A percentile compares a stretch with the other conserved stretches of the same genome.
Conservation (phyloP, 2,329 filamentous ascomycete species). For the Arthroderma sp. region DNA sequence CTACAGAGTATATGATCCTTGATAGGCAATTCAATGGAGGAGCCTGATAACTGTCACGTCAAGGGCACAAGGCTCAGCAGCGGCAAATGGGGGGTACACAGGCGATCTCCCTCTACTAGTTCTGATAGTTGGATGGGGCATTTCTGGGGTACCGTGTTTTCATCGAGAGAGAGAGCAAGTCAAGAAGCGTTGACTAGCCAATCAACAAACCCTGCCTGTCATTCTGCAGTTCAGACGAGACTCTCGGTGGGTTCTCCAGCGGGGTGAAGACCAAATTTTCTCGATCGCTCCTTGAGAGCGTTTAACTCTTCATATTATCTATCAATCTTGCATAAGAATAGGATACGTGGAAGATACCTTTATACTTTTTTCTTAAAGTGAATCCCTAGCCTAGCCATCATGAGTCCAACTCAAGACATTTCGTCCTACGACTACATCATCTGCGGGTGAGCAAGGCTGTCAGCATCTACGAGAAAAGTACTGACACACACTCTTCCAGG, state of each 20-base stretch:
- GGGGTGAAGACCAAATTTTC: not conserved
- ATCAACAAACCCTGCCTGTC: not conserved
- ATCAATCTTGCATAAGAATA: not conserved
- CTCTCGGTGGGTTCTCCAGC: not conserved
- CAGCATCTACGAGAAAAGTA: not conserved
- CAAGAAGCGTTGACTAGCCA: not conserved
- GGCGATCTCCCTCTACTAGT: not conserved
- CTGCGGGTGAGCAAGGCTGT: slow-evolving; percentile 14
- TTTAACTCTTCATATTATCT: not conserved
- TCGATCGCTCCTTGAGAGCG: not conserved
- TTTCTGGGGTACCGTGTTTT: not conserved
- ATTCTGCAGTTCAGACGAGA: not conserved
- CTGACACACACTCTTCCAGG: slow-evolving; percentile 17
- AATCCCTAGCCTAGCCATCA: not conserved
- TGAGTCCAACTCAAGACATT: not conserved
- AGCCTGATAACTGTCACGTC: too few relatives aligned
- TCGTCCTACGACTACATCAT: slow-evolving; percentile 19
- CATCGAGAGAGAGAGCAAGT: not conserved
- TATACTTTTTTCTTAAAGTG: too few relatives aligned
- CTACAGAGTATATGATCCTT: too few relatives aligned
- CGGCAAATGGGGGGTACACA: not conserved
- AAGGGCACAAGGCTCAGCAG: not conserved
- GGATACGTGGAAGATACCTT: not conserved
- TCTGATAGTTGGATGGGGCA: not conserved
- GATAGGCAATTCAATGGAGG: too few relatives aligned